These are phyloP conservation scores for Entomortierella chlamydospora DNA, from an alignment of 192 early-diverging fungal genomes.

Conservation along the genomic window DNA sequence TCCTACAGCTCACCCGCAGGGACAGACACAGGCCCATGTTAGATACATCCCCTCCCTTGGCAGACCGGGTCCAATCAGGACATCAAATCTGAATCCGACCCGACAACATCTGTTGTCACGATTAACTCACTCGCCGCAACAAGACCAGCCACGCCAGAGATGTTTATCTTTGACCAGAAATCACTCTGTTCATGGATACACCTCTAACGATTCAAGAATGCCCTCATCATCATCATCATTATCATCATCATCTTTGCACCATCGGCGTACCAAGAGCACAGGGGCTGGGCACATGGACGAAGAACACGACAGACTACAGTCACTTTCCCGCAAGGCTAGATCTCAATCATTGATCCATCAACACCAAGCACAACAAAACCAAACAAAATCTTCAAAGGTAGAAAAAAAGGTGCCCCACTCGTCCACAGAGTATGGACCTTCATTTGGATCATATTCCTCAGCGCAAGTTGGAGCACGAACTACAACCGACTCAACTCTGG, in stretches of 20 bases:
- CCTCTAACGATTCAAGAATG: background rate
- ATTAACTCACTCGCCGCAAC: background rate
- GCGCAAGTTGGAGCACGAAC: too few species aligned
- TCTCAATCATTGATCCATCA: background rate
- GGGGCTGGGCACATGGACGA: background rate
- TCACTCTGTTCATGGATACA: background rate
- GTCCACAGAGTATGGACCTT: background rate
- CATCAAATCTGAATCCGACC: background rate
- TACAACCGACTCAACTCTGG: background rate
- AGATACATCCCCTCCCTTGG: constrained; percentile 6
- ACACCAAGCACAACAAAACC: background rate
- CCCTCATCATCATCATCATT: background rate
- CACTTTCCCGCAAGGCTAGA: constrained; percentile 13
- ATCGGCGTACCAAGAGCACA: background rate
- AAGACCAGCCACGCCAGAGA: background rate
- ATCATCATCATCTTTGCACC: background rate
- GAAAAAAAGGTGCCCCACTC: background rate
- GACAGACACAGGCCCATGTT: background rate
- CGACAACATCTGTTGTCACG: background rate
- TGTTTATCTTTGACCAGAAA: background rate
- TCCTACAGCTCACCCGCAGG: background rate
- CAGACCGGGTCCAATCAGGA: constrained; percentile 1
- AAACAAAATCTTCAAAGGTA: background rate
- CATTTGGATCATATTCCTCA: background rate
- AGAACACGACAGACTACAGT: background rate